Base-by-base conservation (phyloP, 257 asterid species). In the Nicotiana noctiflora region DNA sequence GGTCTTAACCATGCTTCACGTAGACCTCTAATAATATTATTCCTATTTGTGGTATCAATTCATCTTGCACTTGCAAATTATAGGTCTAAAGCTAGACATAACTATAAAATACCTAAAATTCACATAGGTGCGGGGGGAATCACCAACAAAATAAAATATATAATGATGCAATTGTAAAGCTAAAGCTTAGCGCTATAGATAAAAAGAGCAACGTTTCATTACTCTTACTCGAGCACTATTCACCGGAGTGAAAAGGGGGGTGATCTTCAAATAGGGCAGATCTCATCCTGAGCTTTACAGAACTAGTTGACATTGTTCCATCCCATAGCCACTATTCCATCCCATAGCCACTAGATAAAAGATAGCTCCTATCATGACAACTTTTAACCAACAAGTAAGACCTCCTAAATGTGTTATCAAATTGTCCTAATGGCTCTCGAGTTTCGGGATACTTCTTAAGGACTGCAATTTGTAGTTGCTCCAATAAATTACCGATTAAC, bases 281-380 rank as follows among this genome's bases (percentile, higher is more conserved):
- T 93, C 82, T 92, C 98, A 27, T 88, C 89, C 77, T 91, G 97
- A 15, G 96, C 88, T 80, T 88, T 84, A 77, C 95, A 83, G 78
- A 93, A 93, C 84, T 92, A 96, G 67, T 93, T 92, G 12, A 93
- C 94, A n/a, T n/a, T n/a, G n/a, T n/a, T n/a, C n/a, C n/a, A n/a
- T n/a, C n/a, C n/a, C n/a, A n/a, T n/a, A n/a, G n/a, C n/a, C n/a
- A 25, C 1, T 25, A 25, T 87, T 90, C 97, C 98, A 93, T 1
- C 97, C 98, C 96, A 93, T 90, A 0, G 98, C 96, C 88, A 93
- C 83, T 77, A 92, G 51, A 79, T 93, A 93, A 80, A n/a, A 93
- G 81, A 37, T 88, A 92, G 90, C 98, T 93, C 81, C 88, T 85
- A 9, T 93, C 97, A 67, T 90, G 92, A 11, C 96, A 93, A 79